Conservation (phyloP, 345 rosid species). For the Salix brachista region DNA sequence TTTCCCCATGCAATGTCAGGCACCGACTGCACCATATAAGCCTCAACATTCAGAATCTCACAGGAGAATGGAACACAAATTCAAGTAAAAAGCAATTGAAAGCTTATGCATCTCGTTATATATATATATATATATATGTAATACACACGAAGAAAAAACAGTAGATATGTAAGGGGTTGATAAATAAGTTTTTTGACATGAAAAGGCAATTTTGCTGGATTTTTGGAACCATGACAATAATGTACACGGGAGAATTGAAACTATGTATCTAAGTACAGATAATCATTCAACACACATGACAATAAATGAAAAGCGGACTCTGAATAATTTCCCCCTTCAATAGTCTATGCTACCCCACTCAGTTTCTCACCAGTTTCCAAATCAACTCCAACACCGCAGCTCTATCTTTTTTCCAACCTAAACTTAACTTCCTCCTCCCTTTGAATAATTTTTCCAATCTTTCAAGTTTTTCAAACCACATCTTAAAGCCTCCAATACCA, state of each 20-base stretch:
- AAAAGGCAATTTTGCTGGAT: not conserved
- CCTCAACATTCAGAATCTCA: conserved; percentile 12
- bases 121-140: too few relatives aligned
- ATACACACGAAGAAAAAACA: not conserved
- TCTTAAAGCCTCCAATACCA: not conserved
- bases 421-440: not conserved
- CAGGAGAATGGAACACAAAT: not conserved
- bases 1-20: conserved; percentile 83
- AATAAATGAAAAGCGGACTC: not conserved
- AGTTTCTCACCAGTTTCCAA: not conserved
- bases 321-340: not conserved
- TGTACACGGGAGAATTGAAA: not conserved
- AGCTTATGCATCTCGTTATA: not conserved
- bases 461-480: not conserved
- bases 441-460: not conserved
- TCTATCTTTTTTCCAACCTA: not conserved
- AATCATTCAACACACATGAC: not conserved
- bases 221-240: not conserved
- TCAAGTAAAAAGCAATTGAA: not conserved
- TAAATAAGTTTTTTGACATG: not conserved
- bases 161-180: not conserved
- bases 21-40: conserved; percentile 55
- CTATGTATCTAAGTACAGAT: not conserved
- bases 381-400: not conserved
- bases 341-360: not conserved